These are phyloP conservation scores for Moesziomyces antarcticus DNA, from an alignment of 1,284 basidiomycete genomes.

Conservation along the genomic window DNA sequence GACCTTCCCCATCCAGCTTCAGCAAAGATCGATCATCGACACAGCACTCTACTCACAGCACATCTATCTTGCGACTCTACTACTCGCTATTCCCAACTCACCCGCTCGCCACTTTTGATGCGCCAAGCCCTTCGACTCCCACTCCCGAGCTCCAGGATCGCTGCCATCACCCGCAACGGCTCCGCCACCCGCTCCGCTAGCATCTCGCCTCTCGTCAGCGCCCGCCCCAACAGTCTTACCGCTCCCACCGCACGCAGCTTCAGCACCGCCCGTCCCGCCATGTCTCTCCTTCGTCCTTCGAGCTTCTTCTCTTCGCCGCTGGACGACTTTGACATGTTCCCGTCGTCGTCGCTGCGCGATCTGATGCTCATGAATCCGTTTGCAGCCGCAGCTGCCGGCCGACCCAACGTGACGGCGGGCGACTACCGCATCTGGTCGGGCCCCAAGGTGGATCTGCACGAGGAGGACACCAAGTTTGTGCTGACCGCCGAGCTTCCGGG, in stretches of 20 bases:
- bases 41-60: background rate
- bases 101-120: slow-evolving; percentile 19
- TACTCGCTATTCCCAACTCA: background rate
- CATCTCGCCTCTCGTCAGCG: slow-evolving; percentile 13
- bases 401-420: slow-evolving; percentile 22
- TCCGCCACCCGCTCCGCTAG: slow-evolving; percentile 13
- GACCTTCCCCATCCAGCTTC: too few species aligned
- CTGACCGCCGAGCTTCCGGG: slow-evolving; percentile 53
- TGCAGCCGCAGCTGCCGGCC: slow-evolving; percentile 19
- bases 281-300: slow-evolving; percentile 44
- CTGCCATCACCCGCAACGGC: slow-evolving; percentile 27
- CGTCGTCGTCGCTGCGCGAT: slow-evolving; percentile 30
- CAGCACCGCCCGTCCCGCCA: slow-evolving; percentile 19
- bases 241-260: slow-evolving; percentile 12
- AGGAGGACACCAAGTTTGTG: slow-evolving; percentile 39
- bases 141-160: slow-evolving; percentile 30
- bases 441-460: slow-evolving; percentile 50
- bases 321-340: slow-evolving; percentile 45
- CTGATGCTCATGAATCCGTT: slow-evolving; percentile 34
- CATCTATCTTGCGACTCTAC: too few species aligned
- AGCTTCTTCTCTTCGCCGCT: slow-evolving; percentile 37
- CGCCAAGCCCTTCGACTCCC: slow-evolving; percentile 46
- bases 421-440: slow-evolving; percentile 44
- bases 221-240: background rate
- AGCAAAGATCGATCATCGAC: background rate